Percentiles rank a stretch among this genome's conserved stretches.
Evolutionary conservation across 2,329 filamentous ascomycete species (phyloP).

Genomic region (Blastomyces percursus): DNA sequence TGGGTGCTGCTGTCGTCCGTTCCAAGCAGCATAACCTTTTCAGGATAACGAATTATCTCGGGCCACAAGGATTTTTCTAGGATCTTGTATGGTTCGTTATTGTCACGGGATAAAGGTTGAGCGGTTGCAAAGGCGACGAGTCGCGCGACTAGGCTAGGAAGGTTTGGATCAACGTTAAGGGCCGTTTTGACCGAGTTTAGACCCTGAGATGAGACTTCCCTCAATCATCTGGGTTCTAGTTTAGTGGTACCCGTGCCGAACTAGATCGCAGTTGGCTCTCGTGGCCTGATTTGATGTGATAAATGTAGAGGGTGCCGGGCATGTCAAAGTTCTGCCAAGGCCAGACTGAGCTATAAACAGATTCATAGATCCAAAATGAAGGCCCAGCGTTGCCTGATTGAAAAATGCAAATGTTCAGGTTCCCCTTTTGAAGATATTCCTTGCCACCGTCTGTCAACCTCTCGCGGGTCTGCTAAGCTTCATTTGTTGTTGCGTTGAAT

Average conservation of each 20-base stretch:
- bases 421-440: neutral
- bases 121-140: neutral
- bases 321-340: neutral
- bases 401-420: neutral
- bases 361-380: neutral
- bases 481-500: neutral
- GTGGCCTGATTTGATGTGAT: neutral
- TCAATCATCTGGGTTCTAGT: neutral
- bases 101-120: neutral
- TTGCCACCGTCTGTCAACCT: neutral
- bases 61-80: neutral
- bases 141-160: neutral
- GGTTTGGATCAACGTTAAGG: too few species aligned
- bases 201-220: neutral
- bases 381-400: neutral
- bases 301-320: neutral
- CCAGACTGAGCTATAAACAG: neutral
- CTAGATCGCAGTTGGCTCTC: neutral
- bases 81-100: neutral
- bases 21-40: neutral
- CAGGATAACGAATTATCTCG: neutral
- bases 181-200: neutral
- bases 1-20: neutral
- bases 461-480: neutral
- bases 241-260: too few species aligned